phyloP scores from a whole-genome alignment of 805 yeast genomes.

The Candida cerambycidarum region DNA sequence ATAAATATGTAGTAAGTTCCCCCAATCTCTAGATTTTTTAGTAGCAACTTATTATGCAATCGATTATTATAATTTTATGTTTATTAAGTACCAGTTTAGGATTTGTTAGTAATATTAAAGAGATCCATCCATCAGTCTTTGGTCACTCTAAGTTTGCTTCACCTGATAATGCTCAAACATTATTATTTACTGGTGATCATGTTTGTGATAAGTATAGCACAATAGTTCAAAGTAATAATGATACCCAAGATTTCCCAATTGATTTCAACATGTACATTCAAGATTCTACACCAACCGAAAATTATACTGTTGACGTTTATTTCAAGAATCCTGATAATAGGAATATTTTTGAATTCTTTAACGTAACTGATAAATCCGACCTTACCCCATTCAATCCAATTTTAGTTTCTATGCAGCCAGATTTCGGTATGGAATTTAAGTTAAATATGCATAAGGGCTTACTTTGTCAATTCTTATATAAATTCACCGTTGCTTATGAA shows the following conservation, averaged over 20 bases:
- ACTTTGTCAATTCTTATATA: conserved; percentile 18
- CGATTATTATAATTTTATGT: not conserved
- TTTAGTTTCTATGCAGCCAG: conserved; percentile 14
- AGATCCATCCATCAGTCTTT: not conserved
- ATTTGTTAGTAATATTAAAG: not conserved
- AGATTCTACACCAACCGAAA: conserved; percentile 13
- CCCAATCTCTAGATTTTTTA: no score
- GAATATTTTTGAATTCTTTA: conserved; percentile 4
- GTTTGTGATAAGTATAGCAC: conserved; percentile 21
- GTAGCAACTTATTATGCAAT: no score
- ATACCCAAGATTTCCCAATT: conserved; percentile 17
- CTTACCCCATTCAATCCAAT: conserved; percentile 11
- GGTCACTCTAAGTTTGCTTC: not conserved
- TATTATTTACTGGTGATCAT: conserved; percentile 15
- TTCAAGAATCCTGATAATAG: conserved; percentile 15
- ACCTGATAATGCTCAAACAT: conserved; percentile 14
- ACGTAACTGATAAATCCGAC: conserved; percentile 5
- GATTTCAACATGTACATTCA: conserved; percentile 18
- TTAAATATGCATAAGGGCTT: conserved; percentile 16
- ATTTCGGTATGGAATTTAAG: conserved; percentile 17
- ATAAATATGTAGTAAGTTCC: no score
- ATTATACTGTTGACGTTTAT: conserved; percentile 19
- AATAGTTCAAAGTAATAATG: conserved; percentile 13
- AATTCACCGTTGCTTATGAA: conserved; percentile 18
- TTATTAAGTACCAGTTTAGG: not conserved